Evolutionary conservation across 2,329 filamentous ascomycete genomes (phyloP).

Genomic region (Aspergillus amoenus): DNA sequence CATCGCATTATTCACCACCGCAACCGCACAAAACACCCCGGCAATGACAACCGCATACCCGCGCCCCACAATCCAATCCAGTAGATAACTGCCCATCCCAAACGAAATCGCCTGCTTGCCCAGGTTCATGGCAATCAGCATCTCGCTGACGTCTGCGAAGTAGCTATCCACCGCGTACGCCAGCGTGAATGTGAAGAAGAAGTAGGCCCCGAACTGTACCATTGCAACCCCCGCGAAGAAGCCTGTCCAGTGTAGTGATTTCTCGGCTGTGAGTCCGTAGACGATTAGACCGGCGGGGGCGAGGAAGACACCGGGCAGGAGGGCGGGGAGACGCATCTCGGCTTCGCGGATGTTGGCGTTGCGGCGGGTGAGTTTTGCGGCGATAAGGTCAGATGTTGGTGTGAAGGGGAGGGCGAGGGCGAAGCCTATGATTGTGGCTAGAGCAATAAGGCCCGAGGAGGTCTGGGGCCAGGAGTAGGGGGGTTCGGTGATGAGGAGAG

Average conservation of each 20-base stretch:
- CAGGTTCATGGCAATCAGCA: conserved; percentile 62
- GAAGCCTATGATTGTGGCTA: conserved; percentile 39
- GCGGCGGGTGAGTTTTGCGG: conserved; percentile 37
- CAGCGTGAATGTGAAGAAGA: conserved; percentile 59
- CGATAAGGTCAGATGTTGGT: conserved; percentile 40
- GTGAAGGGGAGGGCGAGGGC: conserved; percentile 47
- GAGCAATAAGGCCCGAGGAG: conserved; percentile 47
- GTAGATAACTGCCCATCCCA: conserved; percentile 51
- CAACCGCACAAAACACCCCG: conserved; percentile 50
- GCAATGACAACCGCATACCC: conserved; percentile 55
- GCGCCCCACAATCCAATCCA: conserved; percentile 52
- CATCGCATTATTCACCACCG: conserved; percentile 51
- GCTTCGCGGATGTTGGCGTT: conserved; percentile 43
- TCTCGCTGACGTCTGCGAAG: conserved; percentile 59
- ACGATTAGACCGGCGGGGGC: conserved; percentile 32
- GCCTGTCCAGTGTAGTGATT: conserved; percentile 34
- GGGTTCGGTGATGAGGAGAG: conserved; percentile 45
- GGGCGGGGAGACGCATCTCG: conserved; percentile 35
- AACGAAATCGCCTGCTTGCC: conserved; percentile 59
- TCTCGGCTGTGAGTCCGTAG: conserved; percentile 33
- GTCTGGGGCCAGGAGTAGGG: conserved; percentile 50
- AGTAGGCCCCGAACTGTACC: conserved; percentile 52
- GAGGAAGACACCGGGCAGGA: conserved; percentile 29
- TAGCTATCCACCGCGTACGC: conserved; percentile 63
- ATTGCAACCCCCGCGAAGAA: conserved; percentile 54